Evolutionary conservation across 192 early-diverging fungal genomes (phyloP), one percentile per base, ranked within the genome.

Genomic region (Endogone sp.): DNA sequence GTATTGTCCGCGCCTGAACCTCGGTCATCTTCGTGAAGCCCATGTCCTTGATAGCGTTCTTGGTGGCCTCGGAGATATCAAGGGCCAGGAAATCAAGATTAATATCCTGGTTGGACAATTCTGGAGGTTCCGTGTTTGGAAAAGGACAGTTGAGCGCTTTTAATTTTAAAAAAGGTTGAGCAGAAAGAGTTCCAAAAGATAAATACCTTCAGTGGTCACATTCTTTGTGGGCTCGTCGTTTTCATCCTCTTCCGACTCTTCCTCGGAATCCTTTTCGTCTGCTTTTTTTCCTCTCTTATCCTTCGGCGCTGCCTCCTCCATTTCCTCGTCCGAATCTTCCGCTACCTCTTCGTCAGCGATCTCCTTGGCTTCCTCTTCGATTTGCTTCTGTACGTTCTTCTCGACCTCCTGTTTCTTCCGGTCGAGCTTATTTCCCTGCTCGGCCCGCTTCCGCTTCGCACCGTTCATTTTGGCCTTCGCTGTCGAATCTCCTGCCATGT

Each of bases 11-110:
- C 54, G 96, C 96, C 80, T 99, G 98, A 58, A 99, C 91, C 75
- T 98, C 93, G 11, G 96, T 99, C 96, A 98, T 98, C 63, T 79
- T 80, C 31, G 82, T 86, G 78, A 98, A 98, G 29, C 95, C 95
- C 90, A 98, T 93, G 61, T 95, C 95, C 54, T 83, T 76, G 65
- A 94, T 92, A 21, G 92, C 94, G 65, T 92, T 89, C 66, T 88
- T 84, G 6, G 95, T 93, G 62, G 85, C 81, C 28, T 94, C 93
- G 26, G 91, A 91, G 63, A 95, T 81, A 16, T 91, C 87, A 4
- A 99, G 79, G 8, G 89, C 84, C 20, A 78, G 70, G 63, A 99
- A 99, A 8, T 87, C 86, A 57, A 79, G 77, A 72, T 87, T 76
- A 65, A 84, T 13, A 21, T 71, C 6, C 30, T 67, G 27, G 22